Evolutionary conservation across 192 early-diverging fungal genomes (phyloP).

Genomic region (Backusella australiensis): DNA sequence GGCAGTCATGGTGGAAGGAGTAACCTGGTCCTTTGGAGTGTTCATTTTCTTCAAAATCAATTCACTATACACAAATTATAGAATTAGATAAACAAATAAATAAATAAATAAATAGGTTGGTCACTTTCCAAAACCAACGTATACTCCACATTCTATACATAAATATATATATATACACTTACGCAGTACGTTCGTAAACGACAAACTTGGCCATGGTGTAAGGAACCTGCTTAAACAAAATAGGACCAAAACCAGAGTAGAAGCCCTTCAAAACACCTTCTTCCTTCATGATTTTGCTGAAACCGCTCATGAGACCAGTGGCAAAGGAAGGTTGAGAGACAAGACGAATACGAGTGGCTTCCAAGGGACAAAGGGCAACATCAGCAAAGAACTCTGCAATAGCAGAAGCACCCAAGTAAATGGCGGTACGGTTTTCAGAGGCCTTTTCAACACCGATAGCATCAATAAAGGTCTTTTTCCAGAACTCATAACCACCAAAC

Average conservation of each 20-base stretch:
- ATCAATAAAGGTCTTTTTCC: conserved; percentile 57
- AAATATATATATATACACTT: conserved; percentile 20
- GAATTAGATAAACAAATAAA: not conserved
- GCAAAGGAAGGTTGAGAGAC: conserved; percentile 70
- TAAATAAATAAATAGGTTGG: conserved; percentile 19
- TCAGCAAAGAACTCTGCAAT: conserved; percentile 78
- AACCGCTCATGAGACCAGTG: conserved; percentile 56
- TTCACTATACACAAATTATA: conserved; percentile 32
- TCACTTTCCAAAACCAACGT: not conserved
- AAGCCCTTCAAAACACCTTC: conserved; percentile 68
- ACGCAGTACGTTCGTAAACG: conserved; percentile 56
- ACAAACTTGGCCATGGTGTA: conserved; percentile 84
- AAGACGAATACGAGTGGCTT: conserved; percentile 72
- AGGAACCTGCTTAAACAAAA: conserved; percentile 74
- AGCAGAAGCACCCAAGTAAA: conserved; percentile 64
- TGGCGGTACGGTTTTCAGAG: conserved; percentile 54
- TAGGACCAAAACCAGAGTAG: conserved; percentile 77
- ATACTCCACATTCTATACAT: not conserved
- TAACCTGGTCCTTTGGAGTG: conserved; percentile 42
- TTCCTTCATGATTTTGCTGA: conserved; percentile 55
- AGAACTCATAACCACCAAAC: conserved; percentile 69
- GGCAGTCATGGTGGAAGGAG: conserved; percentile 39
- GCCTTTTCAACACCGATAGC: conserved; percentile 54
- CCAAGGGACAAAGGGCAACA: conserved; percentile 70
- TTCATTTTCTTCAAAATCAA: conserved; percentile 42